Conservation (phyloP, 148 eudicot species). For the Cornus kousa region DNA sequence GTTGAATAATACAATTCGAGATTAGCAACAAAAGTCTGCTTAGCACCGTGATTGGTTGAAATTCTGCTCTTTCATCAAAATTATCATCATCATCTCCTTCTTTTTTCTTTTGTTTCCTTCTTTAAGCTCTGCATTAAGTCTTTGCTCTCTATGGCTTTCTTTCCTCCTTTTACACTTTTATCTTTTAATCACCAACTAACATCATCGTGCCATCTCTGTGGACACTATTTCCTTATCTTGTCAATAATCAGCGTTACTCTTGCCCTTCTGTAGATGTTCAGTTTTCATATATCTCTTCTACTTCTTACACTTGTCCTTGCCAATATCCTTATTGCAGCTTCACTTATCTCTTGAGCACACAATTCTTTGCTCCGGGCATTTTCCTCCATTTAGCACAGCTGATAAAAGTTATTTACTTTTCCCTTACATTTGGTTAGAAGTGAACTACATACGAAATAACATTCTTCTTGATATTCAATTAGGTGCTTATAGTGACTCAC, state of each 20-base stretch:
- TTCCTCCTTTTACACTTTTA: background rate
- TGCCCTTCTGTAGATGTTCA: background rate
- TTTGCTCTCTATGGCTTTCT: background rate
- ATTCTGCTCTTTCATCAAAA: background rate
- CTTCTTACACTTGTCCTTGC: background rate
- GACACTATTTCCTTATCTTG: background rate
- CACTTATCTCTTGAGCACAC: background rate
- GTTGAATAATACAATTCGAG: no score
- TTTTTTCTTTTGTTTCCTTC: no score
- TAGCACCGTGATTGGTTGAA: background rate
- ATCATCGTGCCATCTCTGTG: background rate
- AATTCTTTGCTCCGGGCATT: background rate
- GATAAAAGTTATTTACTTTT: background rate
- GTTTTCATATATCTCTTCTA: background rate
- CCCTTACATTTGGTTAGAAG: background rate
- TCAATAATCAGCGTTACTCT: background rate
- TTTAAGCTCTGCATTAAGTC: background rate
- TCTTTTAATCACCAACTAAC: background rate
- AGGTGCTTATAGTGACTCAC: conserved; percentile 99
- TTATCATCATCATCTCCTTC: no score
- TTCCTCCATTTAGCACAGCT: background rate
- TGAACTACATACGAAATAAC: conserved; percentile 4
- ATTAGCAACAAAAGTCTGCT: background rate
- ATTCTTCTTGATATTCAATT: conserved; percentile 15
- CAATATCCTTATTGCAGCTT: background rate